Evolutionary conservation across 164 flowering plant genomes (phyloP).

Genomic region (Dillenia suffruticosa): DNA sequence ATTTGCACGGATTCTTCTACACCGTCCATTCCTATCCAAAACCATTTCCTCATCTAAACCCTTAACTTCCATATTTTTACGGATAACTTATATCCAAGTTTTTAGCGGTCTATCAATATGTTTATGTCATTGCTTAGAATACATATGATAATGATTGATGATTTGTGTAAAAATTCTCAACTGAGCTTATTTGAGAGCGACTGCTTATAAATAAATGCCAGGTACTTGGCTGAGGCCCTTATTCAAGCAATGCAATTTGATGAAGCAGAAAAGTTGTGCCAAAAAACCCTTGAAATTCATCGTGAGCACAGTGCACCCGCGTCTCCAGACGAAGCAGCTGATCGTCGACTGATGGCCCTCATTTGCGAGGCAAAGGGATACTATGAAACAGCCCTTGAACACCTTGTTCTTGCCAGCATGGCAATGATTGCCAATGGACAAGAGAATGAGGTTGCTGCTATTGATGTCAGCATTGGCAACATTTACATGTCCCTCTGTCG

Average conservation of each 20-base stretch:
- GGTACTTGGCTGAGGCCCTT: conserved; percentile 95
- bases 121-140: too few relatives aligned
- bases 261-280: conserved; percentile 82
- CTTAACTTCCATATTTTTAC: too few relatives aligned
- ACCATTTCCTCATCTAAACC: too few relatives aligned
- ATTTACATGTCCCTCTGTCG: conserved; percentile 78
- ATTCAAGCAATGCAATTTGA: conserved; percentile 98
- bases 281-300: conserved; percentile 90
- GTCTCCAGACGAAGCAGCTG: conserved; percentile 94
- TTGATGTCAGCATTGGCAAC: conserved; percentile 94
- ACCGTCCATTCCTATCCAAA: too few relatives aligned
- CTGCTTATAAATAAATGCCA: conserved; percentile 20
- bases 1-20: too few relatives aligned
- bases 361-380: conserved; percentile 93
- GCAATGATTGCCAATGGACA: conserved; percentile 92
- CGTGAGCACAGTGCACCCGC: conserved; percentile 89
- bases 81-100: too few relatives aligned
- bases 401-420: conserved; percentile 97
- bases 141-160: too few relatives aligned
- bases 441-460: conserved; percentile 87
- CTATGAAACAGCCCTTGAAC: conserved; percentile 90
- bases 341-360: conserved; percentile 95
- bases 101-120: too few relatives aligned
- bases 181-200: background rate
- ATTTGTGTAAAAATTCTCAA: too few relatives aligned